Base-by-base conservation (phyloP, 148 eudicot species). In the Chenopodium berlandieri region DNA sequence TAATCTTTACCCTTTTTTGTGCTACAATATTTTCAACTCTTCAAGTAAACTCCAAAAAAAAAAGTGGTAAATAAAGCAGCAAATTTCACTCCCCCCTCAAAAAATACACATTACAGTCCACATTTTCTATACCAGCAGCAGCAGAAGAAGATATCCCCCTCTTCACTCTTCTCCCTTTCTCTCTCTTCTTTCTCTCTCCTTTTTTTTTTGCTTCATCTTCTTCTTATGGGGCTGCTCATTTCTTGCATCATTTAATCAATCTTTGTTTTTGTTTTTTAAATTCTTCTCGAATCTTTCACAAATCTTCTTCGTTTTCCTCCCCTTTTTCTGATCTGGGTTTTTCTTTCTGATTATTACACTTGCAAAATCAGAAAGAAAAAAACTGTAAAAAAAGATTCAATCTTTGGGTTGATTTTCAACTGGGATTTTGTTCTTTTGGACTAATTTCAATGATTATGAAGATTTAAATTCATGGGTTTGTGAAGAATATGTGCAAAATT, bases 281-380 rank as follows among this genome's bases (percentile, higher is more conserved):
- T 66, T 75, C 85, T 70, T 65, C 65, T 76, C 82, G 31, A 79
- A 80, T 75, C 76, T 76, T 75, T n/a, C 82, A 75, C 68, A 67
- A 14, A 75, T 78, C 77, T 77, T 63, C 56, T 82, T 82, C 50
- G 44, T 40, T 40, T 40, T 40, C 44, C 44, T 40, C 31, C 4
- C 22, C 1, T 77, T 79, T 79, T 60, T 44, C 44, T 84, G 86
- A 84, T 84, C 83, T 76, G 70, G 64, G 69, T 68, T 68, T 56
- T 73, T 23, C n/a, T n/a, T 48, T 79, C 27, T 46, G 62, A 44
- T 70, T 46, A 80, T 75, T 70, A 2, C 80, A 62, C 77, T 69
- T 80, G 62, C 44, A 16, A 47, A 32, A 10, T 23, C 62, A 14
- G 20, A 17, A 17, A 13, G 62, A 3, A 69, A 40, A 5, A 62